Conservation (phyloP, 306 rosid species). For the Oemleria cerasiformis region DNA sequence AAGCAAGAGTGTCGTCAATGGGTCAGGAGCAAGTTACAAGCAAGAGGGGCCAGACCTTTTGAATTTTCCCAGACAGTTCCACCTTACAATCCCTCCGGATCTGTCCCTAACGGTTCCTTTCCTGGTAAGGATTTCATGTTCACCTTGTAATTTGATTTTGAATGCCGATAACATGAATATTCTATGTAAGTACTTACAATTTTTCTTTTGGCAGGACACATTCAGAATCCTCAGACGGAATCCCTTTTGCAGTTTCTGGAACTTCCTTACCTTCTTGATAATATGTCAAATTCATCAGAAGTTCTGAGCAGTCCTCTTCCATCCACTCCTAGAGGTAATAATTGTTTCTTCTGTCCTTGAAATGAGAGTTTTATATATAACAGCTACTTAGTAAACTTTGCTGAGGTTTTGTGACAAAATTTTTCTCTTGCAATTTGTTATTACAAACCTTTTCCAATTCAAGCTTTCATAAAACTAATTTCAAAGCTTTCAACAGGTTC, state of each 20-base stretch:
- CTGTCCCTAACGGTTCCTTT: conserved; percentile 30
- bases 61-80: conserved; percentile 75
- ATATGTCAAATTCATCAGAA: conserved; percentile 39
- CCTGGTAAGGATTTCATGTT: conserved; percentile 37
- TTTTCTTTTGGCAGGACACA: conserved; percentile 41
- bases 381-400: neutral
- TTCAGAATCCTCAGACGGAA: conserved; percentile 81
- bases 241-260: conserved; percentile 75
- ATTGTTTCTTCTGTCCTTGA: neutral
- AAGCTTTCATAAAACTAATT: conserved; percentile 4
- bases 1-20: conserved; percentile 64
- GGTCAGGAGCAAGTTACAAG: conserved; percentile 64
- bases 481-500: conserved; percentile 32
- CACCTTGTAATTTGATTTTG: conserved; percentile 10
- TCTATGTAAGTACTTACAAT: neutral
- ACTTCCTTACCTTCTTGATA: conserved; percentile 85
- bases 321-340: conserved; percentile 50
- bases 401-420: neutral
- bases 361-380: neutral
- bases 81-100: conserved; percentile 55
- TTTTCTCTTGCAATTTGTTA: neutral
- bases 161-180: conserved; percentile 1
- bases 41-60: conserved; percentile 70
- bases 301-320: conserved; percentile 41
- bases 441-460: neutral